Conservation (phyloP, 2,329 filamentous ascomycete genomes). For the Purpureocillium takamizusanense region DNA sequence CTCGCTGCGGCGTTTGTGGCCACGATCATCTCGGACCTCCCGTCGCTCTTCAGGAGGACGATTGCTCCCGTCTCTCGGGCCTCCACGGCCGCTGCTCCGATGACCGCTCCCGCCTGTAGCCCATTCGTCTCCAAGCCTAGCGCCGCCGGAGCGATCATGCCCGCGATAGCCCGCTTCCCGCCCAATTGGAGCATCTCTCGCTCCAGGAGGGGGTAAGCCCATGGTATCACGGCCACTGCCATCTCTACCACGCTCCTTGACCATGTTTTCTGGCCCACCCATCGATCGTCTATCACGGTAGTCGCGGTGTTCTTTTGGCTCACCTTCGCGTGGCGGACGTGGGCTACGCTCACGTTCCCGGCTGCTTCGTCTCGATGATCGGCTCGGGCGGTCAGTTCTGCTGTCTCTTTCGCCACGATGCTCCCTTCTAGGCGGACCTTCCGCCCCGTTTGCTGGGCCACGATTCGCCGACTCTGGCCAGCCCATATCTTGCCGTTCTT, state of each 20-base stretch:
- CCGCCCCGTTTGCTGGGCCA: constrained; percentile 20
- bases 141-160: constrained; percentile 10
- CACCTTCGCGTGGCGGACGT: constrained; percentile 30
- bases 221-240: constrained; percentile 17
- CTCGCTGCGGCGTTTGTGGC: constrained; percentile 34
- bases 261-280: constrained; percentile 17
- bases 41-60: constrained; percentile 22
- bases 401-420: constrained; percentile 34
- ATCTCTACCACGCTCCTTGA: constrained; percentile 21
- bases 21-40: constrained; percentile 25
- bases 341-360: constrained; percentile 40
- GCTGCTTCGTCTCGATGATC: constrained; percentile 38
- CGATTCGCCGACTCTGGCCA: constrained; percentile 25
- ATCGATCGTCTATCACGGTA: constrained; percentile 33
- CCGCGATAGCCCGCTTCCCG: constrained; percentile 23
- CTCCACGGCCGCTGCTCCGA: constrained; percentile 24
- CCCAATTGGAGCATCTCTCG: constrained; percentile 20
- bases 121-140: constrained; percentile 10
- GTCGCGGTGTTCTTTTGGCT: constrained; percentile 34
- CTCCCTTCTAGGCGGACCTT: constrained; percentile 19
- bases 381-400: constrained; percentile 28
- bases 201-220: constrained; percentile 18
- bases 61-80: constrained; percentile 20
- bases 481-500: constrained; percentile 38
- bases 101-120: constrained; percentile 15